Conservation (phyloP, 2,329 filamentous ascomycete genomes). For the Curvularia verruculosa region DNA sequence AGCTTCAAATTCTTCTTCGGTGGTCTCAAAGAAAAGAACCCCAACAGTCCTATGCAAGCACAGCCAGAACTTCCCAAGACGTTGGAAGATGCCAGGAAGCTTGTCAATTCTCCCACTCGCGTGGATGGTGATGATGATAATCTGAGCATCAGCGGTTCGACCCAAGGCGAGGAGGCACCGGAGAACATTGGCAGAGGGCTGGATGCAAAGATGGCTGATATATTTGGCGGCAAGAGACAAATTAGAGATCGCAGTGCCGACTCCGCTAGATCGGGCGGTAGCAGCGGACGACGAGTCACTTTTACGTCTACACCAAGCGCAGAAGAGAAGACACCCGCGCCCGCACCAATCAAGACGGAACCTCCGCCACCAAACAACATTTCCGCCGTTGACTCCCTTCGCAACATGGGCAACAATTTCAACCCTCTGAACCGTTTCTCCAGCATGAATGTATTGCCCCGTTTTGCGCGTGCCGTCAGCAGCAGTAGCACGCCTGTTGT, state of each 20-base stretch:
- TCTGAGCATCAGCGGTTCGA: constrained; percentile 56
- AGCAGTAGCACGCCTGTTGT: constrained; percentile 49
- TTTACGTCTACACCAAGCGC: constrained; percentile 47
- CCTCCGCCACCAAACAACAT: constrained; percentile 45
- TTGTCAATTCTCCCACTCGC: constrained; percentile 75
- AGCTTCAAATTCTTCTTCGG: constrained; percentile 95
- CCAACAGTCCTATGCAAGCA: constrained; percentile 39
- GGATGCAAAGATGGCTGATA: constrained; percentile 68
- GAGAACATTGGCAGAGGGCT: constrained; percentile 43
- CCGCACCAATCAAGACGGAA: constrained; percentile 35
- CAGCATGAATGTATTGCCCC: constrained; percentile 74
- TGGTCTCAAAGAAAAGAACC: constrained; percentile 73
- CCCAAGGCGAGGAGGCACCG: constrained; percentile 52
- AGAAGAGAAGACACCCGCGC: constrained; percentile 33
- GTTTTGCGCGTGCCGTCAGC: constrained; percentile 68
- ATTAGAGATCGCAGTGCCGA: constrained; percentile 77
- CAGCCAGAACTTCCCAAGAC: constrained; percentile 76
- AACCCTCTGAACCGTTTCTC: constrained; percentile 83
- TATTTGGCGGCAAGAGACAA: constrained; percentile 70
- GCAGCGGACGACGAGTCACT: constrained; percentile 65
- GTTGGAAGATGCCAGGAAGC: constrained; percentile 86
- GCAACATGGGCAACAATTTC: constrained; percentile 77
- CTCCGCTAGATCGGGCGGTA: constrained; percentile 69
- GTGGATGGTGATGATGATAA: constrained; percentile 58
- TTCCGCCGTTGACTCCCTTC: constrained; percentile 79